phyloP scores from a whole-genome alignment of 2,329 filamentous ascomycete species.

The Metarhizium album region DNA sequence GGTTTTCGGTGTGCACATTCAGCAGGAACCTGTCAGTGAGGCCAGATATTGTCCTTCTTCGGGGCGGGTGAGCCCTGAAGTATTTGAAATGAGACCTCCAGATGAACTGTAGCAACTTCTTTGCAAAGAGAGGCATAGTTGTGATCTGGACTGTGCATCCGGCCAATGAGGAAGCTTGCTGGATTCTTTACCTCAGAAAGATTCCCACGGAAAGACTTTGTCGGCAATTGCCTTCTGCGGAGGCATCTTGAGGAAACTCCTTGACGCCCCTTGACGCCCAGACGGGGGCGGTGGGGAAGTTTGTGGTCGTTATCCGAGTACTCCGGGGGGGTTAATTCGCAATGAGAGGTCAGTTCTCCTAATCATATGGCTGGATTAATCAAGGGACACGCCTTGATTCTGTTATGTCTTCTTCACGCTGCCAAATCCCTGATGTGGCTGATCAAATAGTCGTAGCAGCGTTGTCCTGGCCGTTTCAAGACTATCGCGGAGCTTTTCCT shows the following conservation, averaged over 20 bases:
- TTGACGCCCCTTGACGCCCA: slow-evolving; percentile 11
- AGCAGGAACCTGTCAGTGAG: slow-evolving; percentile 15
- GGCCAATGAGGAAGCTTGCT: slow-evolving; percentile 9
- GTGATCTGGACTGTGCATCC: slow-evolving; percentile 8
- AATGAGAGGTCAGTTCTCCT: not conserved
- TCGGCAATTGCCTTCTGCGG: slow-evolving; percentile 12
- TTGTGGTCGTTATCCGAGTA: not conserved
- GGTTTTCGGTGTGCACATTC: slow-evolving; percentile 17
- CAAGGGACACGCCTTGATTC: slow-evolving; percentile 1
- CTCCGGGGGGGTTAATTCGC: not conserved
- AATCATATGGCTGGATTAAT: not conserved
- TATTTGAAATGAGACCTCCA: slow-evolving; percentile 4
- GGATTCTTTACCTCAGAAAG: slow-evolving; percentile 10
- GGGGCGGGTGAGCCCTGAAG: slow-evolving; percentile 7
- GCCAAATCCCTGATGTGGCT: slow-evolving; percentile 9
- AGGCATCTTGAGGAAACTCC: slow-evolving; percentile 13
- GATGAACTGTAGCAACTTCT: not conserved
- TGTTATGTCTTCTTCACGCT: slow-evolving; percentile 5
- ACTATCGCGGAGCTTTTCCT: not conserved
- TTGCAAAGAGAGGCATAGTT: not conserved
- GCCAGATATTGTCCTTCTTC: slow-evolving; percentile 14
- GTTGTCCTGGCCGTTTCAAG: slow-evolving; percentile 11
- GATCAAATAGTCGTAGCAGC: slow-evolving; percentile 10
- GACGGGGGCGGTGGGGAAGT: not conserved
- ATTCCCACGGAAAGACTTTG: slow-evolving; percentile 11